Evolutionary conservation across 2,329 filamentous ascomycete genomes (phyloP), one percentile per base, ranked within the genome.

Genomic region (Cercospora beticola): DNA sequence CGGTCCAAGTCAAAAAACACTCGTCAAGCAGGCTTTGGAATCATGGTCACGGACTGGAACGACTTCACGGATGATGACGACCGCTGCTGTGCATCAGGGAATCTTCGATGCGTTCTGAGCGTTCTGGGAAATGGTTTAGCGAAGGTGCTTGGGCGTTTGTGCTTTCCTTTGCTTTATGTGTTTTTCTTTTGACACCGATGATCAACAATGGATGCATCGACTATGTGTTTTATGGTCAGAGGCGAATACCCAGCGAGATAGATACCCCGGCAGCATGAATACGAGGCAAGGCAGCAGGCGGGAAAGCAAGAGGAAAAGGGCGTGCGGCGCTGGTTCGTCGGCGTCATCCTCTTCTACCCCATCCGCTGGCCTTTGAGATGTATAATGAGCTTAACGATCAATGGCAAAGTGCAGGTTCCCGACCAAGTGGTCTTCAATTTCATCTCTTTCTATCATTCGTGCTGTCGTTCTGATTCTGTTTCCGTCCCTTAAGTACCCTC

Each of bases 91-190:
- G 21, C 46, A 23, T 4, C n/a, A 18, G 8, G 16, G 16, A n/a
- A 8, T 43, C 28, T 30, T 30, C 28, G 28, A 30, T 30, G 28
- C 28, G 16, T 10, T 43, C 23, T 26, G 21, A 31, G 18, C n/a
- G 12, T 26, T 26, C 6, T 7, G 23, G 21, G 14, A 3, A 7
- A 31, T 60, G 30, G 16, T 1, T 62, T 43, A 54, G 61, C 61
- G 61, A 31, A 21, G 61, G 61, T 62, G 60, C 23, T 52, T 3
- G 4, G 61, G 61, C 33, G 61, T 54, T 63, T 54, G 31, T 36
- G 26, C 46, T 63, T 63, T 63, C 33, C 7, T 16, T 3, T 52
- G 21, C 46, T 52, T 26, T 43, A 4, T 43, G 40, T 26, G 23
- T 26, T 26, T 26, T 43, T 10, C 5, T 43, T 9, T 43, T 43